These are phyloP conservation scores for Pseudocercospora eumusae DNA, from an alignment of 2,329 filamentous ascomycete species.

Conservation along the genomic window DNA sequence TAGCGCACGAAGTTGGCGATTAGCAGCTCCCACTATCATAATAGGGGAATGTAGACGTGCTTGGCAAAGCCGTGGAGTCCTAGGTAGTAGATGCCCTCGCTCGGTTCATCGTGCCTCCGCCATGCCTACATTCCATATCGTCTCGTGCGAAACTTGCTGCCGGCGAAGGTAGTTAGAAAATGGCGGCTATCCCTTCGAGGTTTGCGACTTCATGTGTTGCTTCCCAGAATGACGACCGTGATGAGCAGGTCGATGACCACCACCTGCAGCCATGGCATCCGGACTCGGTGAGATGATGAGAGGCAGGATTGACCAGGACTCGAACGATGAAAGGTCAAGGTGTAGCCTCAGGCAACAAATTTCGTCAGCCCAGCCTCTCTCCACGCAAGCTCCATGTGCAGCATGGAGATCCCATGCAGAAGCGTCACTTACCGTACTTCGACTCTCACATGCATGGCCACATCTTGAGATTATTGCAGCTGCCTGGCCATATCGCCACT, in stretches of 20 bases:
- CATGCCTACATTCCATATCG: no score
- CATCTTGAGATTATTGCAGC: slow-evolving; percentile 14
- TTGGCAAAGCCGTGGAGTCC: background rate
- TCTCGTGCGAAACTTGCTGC: background rate
- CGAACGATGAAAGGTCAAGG: background rate
- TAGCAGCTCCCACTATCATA: no score
- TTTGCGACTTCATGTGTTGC: background rate
- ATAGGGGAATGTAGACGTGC: background rate
- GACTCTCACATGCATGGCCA: slow-evolving; percentile 12
- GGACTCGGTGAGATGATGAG: background rate
- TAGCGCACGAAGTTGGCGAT: no score
- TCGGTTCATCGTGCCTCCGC: background rate
- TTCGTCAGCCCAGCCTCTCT: background rate
- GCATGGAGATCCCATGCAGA: background rate
- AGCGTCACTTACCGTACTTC: background rate
- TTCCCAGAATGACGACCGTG: background rate
- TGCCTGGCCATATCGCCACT: slow-evolving; percentile 22
- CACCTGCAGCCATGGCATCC: background rate
- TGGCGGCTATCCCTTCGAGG: background rate
- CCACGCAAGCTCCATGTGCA: slow-evolving; percentile 5
- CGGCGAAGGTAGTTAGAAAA: background rate
- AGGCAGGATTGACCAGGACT: background rate
- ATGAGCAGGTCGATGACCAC: background rate
- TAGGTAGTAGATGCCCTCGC: no score
- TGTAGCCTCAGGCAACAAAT: no score